A percentile compares a stretch with the other conserved stretches of the same genome.
phyloP scores from a whole-genome alignment of 2,329 filamentous ascomycete species.

The Cladophialophora immunda region DNA sequence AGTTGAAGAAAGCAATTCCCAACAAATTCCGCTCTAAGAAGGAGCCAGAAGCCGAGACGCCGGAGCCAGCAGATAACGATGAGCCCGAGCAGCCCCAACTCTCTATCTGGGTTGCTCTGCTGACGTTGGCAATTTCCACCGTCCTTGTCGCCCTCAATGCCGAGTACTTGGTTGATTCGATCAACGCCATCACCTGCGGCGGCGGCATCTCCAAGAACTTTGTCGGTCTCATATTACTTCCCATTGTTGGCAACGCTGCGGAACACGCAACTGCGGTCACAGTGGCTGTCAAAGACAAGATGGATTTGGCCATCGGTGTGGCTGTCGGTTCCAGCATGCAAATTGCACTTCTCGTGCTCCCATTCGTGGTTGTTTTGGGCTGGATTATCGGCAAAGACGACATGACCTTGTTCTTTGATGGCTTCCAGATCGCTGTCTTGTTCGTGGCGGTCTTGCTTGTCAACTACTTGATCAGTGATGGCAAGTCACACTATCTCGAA shows the following conservation, averaged over 20 bases:
- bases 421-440: constrained; percentile 79
- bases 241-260: constrained; percentile 72
- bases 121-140: constrained; percentile 76
- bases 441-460: constrained; percentile 65
- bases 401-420: constrained; percentile 84
- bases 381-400: constrained; percentile 67
- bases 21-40: constrained; percentile 40
- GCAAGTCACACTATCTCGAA: constrained; percentile 68
- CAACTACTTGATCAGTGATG: constrained; percentile 70
- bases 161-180: constrained; percentile 69
- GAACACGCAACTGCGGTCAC: constrained; percentile 72
- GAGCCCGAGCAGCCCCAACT: constrained; percentile 79
- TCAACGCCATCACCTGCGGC: constrained; percentile 61
- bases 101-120: constrained; percentile 74
- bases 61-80: constrained; percentile 59
- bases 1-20: constrained; percentile 38
- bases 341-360: constrained; percentile 69
- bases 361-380: constrained; percentile 67
- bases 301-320: constrained; percentile 73
- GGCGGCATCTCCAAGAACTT: constrained; percentile 66
- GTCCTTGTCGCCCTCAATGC: constrained; percentile 81
- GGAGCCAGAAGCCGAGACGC: constrained; percentile 10
- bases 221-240: constrained; percentile 69
- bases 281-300: constrained; percentile 71
- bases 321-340: constrained; percentile 73